These are phyloP conservation scores for Ambrosiella beaveri DNA, from an alignment of 2,329 filamentous ascomycete genomes.

Conservation along the genomic window DNA sequence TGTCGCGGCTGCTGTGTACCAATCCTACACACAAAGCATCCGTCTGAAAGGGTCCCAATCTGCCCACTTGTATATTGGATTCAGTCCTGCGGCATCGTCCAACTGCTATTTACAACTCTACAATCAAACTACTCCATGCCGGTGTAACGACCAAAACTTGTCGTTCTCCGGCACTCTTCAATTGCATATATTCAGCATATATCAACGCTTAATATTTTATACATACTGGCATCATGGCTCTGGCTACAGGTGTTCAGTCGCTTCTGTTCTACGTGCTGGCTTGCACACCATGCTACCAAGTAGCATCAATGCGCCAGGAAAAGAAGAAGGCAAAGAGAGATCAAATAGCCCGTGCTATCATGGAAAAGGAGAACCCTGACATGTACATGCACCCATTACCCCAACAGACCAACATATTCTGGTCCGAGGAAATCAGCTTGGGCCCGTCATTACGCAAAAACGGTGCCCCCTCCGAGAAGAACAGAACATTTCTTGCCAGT, in stretches of 20 bases:
- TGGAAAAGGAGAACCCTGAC: conserved; percentile 52
- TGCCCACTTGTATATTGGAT: neutral
- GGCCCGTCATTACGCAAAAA: conserved; percentile 59
- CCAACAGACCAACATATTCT: conserved; percentile 75
- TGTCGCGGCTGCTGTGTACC: neutral
- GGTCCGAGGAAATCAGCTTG: conserved; percentile 70
- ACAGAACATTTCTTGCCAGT: conserved; percentile 3
- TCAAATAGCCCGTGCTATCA: conserved; percentile 44
- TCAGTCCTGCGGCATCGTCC: neutral
- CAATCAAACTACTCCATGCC: neutral
- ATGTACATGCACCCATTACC: conserved; percentile 65
- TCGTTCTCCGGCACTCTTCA: conserved; percentile 8
- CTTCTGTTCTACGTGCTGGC: conserved; percentile 63
- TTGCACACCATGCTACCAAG: conserved; percentile 61
- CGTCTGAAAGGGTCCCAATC: neutral
- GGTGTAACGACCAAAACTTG: conserved; percentile 4
- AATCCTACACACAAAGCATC: neutral
- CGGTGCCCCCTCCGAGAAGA: conserved; percentile 18
- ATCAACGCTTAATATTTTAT: neutral
- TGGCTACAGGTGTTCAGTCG: conserved; percentile 50
- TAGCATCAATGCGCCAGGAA: conserved; percentile 50
- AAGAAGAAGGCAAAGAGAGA: conserved; percentile 53
- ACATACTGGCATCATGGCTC: conserved; percentile 21
- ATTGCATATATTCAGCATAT: neutral
- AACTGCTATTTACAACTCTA: neutral